Conservation (phyloP, 768 basidiomycete genomes). For the Mycena albidolilacea region DNA sequence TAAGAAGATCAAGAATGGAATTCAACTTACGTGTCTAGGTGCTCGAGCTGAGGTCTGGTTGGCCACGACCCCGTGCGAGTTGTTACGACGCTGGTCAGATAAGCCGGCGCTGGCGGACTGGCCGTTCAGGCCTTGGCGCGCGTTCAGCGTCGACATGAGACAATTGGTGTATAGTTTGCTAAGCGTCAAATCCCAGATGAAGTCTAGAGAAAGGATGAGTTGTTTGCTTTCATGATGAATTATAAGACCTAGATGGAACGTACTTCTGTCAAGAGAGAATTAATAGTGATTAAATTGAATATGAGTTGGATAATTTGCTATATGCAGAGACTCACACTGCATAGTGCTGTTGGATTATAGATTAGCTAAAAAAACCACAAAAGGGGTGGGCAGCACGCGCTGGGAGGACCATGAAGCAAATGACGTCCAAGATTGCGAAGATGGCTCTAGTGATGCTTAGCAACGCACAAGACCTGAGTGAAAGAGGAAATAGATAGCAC, state of each 20-base stretch:
- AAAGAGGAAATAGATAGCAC: neutral
- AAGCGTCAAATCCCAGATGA: constrained; percentile 54
- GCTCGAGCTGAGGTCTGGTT: constrained; percentile 10
- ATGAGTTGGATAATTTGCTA: neutral
- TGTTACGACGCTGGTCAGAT: constrained; percentile 43
- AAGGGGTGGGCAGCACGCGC: constrained; percentile 8
- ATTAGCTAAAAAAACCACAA: neutral
- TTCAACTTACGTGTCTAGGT: constrained; percentile 27
- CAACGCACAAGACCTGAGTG: neutral
- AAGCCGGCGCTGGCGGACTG: constrained; percentile 41
- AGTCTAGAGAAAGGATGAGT: neutral
- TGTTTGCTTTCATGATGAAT: neutral
- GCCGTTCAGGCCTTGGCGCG: constrained; percentile 53
- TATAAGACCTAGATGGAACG: neutral
- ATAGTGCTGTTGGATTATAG: constrained; percentile 51
- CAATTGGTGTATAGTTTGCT: constrained; percentile 66
- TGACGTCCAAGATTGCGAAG: constrained; percentile 26
- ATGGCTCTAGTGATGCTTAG: constrained; percentile 27
- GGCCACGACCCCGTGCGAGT: constrained; percentile 37
- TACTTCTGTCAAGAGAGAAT: neutral
- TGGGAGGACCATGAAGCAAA: constrained; percentile 36
- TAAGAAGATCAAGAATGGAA: neutral
- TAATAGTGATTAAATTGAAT: neutral
- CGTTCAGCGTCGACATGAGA: constrained; percentile 64
- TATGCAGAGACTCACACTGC: constrained; percentile 55